A percentile compares a stretch with the other conserved stretches of the same genome.
phyloP scores from a whole-genome alignment of 495 filamentous ascomycete genomes.

The Pseudevernia furfuracea region DNA sequence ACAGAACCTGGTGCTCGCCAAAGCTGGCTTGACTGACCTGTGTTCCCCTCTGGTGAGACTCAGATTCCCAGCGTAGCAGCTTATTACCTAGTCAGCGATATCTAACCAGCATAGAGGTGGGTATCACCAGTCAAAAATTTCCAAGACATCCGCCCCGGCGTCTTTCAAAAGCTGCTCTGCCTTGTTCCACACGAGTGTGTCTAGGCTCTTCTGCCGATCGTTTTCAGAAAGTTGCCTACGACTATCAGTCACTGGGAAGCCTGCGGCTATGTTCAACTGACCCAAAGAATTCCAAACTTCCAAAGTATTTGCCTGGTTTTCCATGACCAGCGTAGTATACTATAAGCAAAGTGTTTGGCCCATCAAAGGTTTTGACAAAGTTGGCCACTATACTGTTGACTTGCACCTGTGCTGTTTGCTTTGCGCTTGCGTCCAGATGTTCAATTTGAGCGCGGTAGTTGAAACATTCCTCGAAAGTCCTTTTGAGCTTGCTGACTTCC shows the following conservation, averaged over 20 bases:
- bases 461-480: conserved; percentile 14
- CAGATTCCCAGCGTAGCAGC: conserved; percentile 22
- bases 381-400: conserved; percentile 20
- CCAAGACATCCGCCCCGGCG: conserved; percentile 28
- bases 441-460: conserved; percentile 12
- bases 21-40: conserved; percentile 3
- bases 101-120: background rate
- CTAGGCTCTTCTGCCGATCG: background rate
- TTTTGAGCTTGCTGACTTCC: conserved; percentile 15
- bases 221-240: conserved; percentile 20
- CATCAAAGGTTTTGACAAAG: conserved; percentile 21
- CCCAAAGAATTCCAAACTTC: conserved; percentile 21
- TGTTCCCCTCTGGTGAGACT: conserved; percentile 6
- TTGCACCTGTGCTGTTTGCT: conserved; percentile 14
- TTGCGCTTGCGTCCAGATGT: conserved; percentile 9
- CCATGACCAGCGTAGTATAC: conserved; percentile 36
- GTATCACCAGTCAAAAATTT: conserved; percentile 32
- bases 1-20: background rate
- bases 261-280: background rate
- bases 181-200: conserved; percentile 23
- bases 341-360: conserved; percentile 26
- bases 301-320: conserved; percentile 13
- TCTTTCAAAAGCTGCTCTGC: conserved; percentile 23
- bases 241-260: conserved; percentile 5
- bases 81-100: too few species aligned